Percentiles rank a stretch among this genome's conserved stretches.
These are phyloP conservation scores for Boletus rubescentipes DNA, from an alignment of 768 basidiomycete species.

Conservation along the genomic window DNA sequence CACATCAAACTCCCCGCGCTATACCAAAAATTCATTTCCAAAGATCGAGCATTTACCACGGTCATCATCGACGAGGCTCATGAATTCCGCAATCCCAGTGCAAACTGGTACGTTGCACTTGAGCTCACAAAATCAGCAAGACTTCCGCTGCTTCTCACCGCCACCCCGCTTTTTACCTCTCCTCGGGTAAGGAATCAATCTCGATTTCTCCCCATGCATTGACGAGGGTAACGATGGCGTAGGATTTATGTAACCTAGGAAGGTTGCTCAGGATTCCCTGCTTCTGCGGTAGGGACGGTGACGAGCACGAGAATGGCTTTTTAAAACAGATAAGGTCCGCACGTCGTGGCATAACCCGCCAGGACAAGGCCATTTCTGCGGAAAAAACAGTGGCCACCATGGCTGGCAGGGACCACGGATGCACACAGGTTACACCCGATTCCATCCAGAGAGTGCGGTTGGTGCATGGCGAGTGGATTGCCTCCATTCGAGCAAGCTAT, in stretches of 20 bases:
- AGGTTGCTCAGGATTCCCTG: slow-evolving; percentile 3
- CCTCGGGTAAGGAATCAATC: neutral
- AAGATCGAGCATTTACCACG: neutral
- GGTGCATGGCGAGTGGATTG: neutral
- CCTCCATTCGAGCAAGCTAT: neutral
- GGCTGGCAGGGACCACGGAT: neutral
- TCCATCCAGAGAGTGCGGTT: neutral
- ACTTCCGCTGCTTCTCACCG: slow-evolving; percentile 2
- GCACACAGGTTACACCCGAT: neutral
- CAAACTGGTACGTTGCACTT: slow-evolving; percentile 1
- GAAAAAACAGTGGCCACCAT: neutral
- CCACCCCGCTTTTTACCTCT: slow-evolving; percentile 3
- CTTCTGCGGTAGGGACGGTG: neutral
- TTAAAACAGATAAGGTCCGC: slow-evolving; percentile 2
- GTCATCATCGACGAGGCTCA: slow-evolving; percentile 3
- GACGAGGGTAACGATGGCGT: neutral
- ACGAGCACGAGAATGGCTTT: neutral
- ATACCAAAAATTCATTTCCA: slow-evolving; percentile 3
- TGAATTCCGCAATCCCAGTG: slow-evolving; percentile 5
- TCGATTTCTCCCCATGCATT: neutral
- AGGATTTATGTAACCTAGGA: slow-evolving; percentile 7
- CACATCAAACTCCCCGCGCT: slow-evolving; percentile 8
- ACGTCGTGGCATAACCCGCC: neutral
- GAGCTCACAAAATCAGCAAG: slow-evolving; percentile 3
- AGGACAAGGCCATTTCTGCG: slow-evolving; percentile 1